Evolutionary conservation across 2,329 filamentous ascomycete genomes (phyloP).

Genomic region (Nothomitra cinnamomea): DNA sequence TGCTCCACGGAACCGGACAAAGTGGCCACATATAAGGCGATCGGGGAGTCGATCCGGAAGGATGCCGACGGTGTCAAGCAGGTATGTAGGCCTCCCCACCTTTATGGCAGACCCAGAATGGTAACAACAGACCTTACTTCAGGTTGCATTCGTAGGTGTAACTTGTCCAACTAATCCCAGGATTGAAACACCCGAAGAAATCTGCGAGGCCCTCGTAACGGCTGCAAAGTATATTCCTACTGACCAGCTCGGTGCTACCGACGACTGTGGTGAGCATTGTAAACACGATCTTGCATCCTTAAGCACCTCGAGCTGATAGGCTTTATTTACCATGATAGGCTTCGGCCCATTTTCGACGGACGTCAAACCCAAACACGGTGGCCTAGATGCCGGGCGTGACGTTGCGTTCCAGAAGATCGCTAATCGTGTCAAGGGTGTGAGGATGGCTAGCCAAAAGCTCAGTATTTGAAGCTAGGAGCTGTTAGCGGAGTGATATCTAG

Average conservation of each 20-base stretch:
- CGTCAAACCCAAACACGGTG: slow-evolving; percentile 17
- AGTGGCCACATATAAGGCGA: slow-evolving; percentile 16
- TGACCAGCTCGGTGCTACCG: slow-evolving; percentile 18
- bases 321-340: neutral
- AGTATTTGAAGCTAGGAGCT: slow-evolving; percentile 9
- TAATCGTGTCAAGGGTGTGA: slow-evolving; percentile 16
- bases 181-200: slow-evolving; percentile 17
- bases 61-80: slow-evolving; percentile 18
- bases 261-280: slow-evolving; percentile 15
- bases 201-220: slow-evolving; percentile 16
- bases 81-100: neutral
- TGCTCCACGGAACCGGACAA: slow-evolving; percentile 17
- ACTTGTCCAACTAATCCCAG: slow-evolving; percentile 16
- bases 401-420: slow-evolving; percentile 18
- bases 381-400: slow-evolving; percentile 16
- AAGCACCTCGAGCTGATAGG: neutral
- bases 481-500: no score
- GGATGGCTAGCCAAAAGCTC: slow-evolving; percentile 16
- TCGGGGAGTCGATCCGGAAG: slow-evolving; percentile 15
- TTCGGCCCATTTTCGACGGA: slow-evolving; percentile 19
- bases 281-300: neutral
- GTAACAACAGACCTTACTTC: no score
- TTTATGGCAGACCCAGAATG: no score
- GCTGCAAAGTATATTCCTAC: slow-evolving; percentile 16
- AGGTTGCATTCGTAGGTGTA: slow-evolving; percentile 20